These are phyloP conservation scores for Candida insectorum DNA, from an alignment of 805 yeast species.

Conservation along the genomic window DNA sequence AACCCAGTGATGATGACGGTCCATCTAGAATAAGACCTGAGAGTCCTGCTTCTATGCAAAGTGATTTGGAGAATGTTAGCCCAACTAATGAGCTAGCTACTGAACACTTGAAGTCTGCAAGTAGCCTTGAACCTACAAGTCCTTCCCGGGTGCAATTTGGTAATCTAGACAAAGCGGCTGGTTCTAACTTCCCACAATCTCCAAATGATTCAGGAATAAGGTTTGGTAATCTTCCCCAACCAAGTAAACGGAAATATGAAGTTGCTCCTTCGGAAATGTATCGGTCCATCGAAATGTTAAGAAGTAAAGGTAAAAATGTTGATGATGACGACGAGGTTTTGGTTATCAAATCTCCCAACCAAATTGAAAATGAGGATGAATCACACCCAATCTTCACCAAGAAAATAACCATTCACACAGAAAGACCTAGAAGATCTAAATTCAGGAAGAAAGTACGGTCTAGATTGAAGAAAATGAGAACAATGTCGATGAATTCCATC, in stretches of 20 bases:
- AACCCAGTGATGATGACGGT: constrained; percentile 40
- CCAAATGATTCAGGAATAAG: constrained; percentile 39
- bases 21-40: not conserved
- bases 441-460: constrained; percentile 3
- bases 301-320: constrained; percentile 38
- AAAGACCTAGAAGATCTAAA: constrained; percentile 3
- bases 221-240: constrained; percentile 60
- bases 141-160: constrained; percentile 4
- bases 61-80: too few species aligned
- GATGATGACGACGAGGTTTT: constrained; percentile 69
- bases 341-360: constrained; percentile 75
- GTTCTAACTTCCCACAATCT: not conserved
- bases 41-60: not conserved
- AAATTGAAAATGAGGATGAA: constrained; percentile 44
- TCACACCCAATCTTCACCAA: constrained; percentile 33
- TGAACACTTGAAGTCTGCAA: not conserved
- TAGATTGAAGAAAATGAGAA: constrained; percentile 9
- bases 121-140: not conserved
- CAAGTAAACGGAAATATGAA: constrained; percentile 40
- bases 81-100: too few species aligned
- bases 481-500: constrained; percentile 10
- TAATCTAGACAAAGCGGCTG: constrained; percentile 1
- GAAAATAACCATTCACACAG: constrained; percentile 9
- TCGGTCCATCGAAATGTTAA: constrained; percentile 79
- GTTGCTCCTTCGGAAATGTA: constrained; percentile 80